Percentiles rank a stretch among this genome's conserved stretches.
Conservation (phyloP, 2,329 filamentous ascomycete species). For the Penicillium concentricum region DNA sequence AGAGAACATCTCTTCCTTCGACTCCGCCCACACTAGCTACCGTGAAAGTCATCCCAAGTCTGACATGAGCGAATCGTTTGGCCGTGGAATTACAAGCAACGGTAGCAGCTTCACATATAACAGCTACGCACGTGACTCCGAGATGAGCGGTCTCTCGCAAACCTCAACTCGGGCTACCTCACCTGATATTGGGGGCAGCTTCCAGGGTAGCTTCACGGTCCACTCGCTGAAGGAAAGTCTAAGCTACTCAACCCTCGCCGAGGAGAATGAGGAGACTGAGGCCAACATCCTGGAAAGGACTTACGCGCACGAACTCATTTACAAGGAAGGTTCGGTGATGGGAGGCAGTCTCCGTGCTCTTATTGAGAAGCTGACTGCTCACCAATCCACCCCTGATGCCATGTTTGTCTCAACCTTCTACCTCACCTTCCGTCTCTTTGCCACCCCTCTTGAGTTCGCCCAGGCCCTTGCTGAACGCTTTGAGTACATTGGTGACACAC, state of each 20-base stretch:
- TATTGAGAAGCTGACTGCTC: slow-evolving; percentile 90
- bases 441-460: slow-evolving; percentile 74
- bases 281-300: slow-evolving; percentile 86
- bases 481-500: slow-evolving; percentile 81
- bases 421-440: slow-evolving; percentile 92
- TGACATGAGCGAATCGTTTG: slow-evolving; percentile 43
- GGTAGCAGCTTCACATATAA: slow-evolving; percentile 77
- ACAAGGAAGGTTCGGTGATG: slow-evolving; percentile 92
- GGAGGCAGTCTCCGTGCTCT: slow-evolving; percentile 87
- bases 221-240: slow-evolving; percentile 68
- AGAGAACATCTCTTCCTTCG: slow-evolving; percentile 29
- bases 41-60: slow-evolving; percentile 37
- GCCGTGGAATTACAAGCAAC: slow-evolving; percentile 70
- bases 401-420: slow-evolving; percentile 94
- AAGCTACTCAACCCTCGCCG: slow-evolving; percentile 63
- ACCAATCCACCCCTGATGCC: slow-evolving; percentile 87
- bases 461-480: slow-evolving; percentile 85
- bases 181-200: slow-evolving; percentile 63
- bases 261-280: slow-evolving; percentile 77
- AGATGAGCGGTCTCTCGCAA: slow-evolving; percentile 74
- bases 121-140: slow-evolving; percentile 72
- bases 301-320: slow-evolving; percentile 86
- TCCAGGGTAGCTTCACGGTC: slow-evolving; percentile 55
- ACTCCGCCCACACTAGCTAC: slow-evolving; percentile 34
- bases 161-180: slow-evolving; percentile 86